These are phyloP conservation scores for Solanum virginianum DNA, from an alignment of 257 asterid species.

Conservation along the genomic window DNA sequence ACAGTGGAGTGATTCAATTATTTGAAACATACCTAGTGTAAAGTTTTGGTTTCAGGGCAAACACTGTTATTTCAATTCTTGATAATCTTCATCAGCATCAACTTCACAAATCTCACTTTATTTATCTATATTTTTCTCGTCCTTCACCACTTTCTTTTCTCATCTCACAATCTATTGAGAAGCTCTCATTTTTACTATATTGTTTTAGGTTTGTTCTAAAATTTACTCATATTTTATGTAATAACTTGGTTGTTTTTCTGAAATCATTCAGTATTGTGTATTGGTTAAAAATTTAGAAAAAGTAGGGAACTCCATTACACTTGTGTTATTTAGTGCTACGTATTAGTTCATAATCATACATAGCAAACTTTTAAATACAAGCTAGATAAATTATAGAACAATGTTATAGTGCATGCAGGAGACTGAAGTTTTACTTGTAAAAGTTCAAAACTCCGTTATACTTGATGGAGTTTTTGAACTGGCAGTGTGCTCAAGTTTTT, in stretches of 20 bases:
- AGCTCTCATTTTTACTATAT: neutral
- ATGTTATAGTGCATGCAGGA: no score
- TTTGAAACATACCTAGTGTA: neutral
- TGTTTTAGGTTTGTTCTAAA: neutral
- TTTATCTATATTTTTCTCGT: neutral
- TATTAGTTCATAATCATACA: neutral
- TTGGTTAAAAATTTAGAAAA: neutral
- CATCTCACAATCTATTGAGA: neutral
- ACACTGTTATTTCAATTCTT: neutral
- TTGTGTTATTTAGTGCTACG: neutral
- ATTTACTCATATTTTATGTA: neutral
- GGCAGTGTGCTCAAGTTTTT: neutral
- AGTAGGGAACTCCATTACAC: neutral
- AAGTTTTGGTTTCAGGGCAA: neutral
- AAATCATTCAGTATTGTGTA: neutral
- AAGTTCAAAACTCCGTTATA: neutral
- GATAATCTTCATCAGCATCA: neutral
- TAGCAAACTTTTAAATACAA: neutral
- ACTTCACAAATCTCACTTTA: neutral
- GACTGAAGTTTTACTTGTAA: neutral
- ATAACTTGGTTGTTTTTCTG: neutral
- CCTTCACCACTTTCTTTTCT: neutral
- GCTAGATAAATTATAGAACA: neutral
- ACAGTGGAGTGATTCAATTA: neutral
- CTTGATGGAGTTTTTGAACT: neutral